These are phyloP conservation scores for Rhododendron vialii DNA, from an alignment of 148 eudicot genomes.

Conservation along the genomic window DNA sequence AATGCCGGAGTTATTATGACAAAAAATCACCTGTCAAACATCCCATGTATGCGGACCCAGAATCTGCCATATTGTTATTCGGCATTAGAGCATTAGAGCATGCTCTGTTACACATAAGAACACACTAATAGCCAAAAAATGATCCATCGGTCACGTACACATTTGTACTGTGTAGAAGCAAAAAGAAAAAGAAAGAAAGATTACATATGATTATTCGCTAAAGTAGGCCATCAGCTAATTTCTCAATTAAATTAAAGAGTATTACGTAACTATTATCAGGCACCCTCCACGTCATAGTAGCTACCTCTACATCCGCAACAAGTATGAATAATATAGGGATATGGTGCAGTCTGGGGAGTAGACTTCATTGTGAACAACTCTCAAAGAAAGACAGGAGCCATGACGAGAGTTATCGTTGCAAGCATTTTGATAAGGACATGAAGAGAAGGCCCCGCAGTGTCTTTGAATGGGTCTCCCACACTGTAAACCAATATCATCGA, in stretches of 20 bases:
- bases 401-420: slow-evolving; percentile 93
- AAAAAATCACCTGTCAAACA: background rate
- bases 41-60: background rate
- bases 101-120: background rate
- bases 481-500: slow-evolving; percentile 41
- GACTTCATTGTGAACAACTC: background rate
- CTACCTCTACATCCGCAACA: background rate
- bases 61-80: background rate
- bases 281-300: slow-evolving; percentile 6
- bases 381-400: slow-evolving; percentile 93
- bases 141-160: slow-evolving; percentile 2
- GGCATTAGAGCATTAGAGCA: background rate
- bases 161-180: background rate
- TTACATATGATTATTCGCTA: background rate
- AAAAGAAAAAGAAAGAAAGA: background rate
- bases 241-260: slow-evolving; percentile 7
- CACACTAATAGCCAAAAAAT: background rate
- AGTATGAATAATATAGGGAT: background rate
- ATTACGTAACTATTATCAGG: background rate
- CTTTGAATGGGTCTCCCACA: slow-evolving; percentile 98
- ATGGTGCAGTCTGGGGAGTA: background rate
- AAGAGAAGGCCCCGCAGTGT: slow-evolving; percentile 96
- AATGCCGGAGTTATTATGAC: background rate
- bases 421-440: slow-evolving; percentile 97
- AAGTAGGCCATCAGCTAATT: slow-evolving; percentile 4